These are phyloP conservation scores for Venturia nashicola DNA, from an alignment of 2,329 filamentous ascomycete species.

Conservation along the genomic window DNA sequence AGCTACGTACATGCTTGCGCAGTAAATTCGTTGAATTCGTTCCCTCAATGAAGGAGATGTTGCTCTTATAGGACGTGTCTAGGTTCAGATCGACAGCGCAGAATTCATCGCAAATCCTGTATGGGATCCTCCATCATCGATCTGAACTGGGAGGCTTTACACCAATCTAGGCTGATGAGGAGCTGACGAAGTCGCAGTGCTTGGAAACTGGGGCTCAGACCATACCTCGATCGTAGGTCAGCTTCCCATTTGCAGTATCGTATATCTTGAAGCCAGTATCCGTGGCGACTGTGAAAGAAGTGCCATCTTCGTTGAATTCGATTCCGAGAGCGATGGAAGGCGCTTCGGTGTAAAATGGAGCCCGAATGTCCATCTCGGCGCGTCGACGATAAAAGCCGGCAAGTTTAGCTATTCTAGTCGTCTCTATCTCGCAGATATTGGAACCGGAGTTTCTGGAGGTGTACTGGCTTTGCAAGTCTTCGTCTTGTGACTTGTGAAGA, in stretches of 20 bases:
- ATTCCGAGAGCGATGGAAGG: slow-evolving; percentile 17
- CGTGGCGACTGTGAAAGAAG: slow-evolving; percentile 76
- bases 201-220: slow-evolving; percentile 20
- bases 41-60: slow-evolving; percentile 11
- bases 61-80: too few relatives aligned
- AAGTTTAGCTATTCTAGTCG: background rate
- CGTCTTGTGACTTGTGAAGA: background rate
- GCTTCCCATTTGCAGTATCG: slow-evolving; percentile 13
- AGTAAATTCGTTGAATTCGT: slow-evolving; percentile 13
- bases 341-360: slow-evolving; percentile 4
- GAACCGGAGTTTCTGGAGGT: background rate
- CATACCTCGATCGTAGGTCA: slow-evolving; percentile 19
- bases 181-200: background rate
- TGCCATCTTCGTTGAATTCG: slow-evolving; percentile 69
- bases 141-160: background rate
- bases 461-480: background rate
- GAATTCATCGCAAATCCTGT: too few relatives aligned
- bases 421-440: background rate
- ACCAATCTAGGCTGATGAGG: background rate
- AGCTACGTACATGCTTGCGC: slow-evolving; percentile 12
- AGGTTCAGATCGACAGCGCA: too few relatives aligned
- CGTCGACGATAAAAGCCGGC: background rate
- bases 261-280: slow-evolving; percentile 73
- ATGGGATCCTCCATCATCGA: too few relatives aligned
- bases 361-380: slow-evolving; percentile 8